phyloP scores from a whole-genome alignment of 2,329 filamentous ascomycete species.

The Rutstroemia sp. region DNA sequence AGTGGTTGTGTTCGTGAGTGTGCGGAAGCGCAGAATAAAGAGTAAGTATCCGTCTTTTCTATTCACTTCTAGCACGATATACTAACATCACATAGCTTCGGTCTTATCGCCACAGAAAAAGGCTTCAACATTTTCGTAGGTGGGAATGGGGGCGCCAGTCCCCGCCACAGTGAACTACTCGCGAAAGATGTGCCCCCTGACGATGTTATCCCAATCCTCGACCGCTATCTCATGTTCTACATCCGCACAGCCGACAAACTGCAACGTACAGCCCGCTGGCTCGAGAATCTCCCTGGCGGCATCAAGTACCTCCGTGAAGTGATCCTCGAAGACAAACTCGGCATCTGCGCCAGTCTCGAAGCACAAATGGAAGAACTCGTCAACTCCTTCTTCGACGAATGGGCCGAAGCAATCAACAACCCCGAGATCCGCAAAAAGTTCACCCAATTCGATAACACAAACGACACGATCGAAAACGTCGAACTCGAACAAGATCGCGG shows the following conservation, averaged over 20 bases:
- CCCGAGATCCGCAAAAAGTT: conserved; percentile 64
- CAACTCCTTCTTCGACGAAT: conserved; percentile 81
- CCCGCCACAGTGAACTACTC: conserved; percentile 72
- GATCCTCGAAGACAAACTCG: conserved; percentile 76
- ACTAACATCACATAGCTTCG: conserved; percentile 50
- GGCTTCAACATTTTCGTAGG: conserved; percentile 90
- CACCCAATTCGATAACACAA: conserved; percentile 76
- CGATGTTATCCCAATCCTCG: conserved; percentile 75
- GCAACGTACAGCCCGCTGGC: conserved; percentile 81
- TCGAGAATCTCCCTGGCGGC: conserved; percentile 76
- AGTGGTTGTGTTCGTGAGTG: conserved; percentile 90
- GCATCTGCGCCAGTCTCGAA: conserved; percentile 77
- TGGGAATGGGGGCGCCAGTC: conserved; percentile 83
- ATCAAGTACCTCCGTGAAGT: conserved; percentile 78
- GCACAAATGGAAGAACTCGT: conserved; percentile 83
- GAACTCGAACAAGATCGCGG: conserved; percentile 26
- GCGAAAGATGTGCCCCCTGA: conserved; percentile 80
- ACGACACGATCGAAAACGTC: neutral
- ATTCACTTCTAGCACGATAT: conserved; percentile 7
- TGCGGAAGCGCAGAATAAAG: conserved; percentile 87
- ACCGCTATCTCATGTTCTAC: conserved; percentile 89
- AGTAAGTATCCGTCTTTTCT: conserved; percentile 42
- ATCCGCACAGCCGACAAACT: conserved; percentile 88
- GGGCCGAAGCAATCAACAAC: conserved; percentile 72
- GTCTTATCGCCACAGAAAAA: conserved; percentile 85